Conservation (phyloP, 208 protist species). For the Acanthamoeba royreba region DNA sequence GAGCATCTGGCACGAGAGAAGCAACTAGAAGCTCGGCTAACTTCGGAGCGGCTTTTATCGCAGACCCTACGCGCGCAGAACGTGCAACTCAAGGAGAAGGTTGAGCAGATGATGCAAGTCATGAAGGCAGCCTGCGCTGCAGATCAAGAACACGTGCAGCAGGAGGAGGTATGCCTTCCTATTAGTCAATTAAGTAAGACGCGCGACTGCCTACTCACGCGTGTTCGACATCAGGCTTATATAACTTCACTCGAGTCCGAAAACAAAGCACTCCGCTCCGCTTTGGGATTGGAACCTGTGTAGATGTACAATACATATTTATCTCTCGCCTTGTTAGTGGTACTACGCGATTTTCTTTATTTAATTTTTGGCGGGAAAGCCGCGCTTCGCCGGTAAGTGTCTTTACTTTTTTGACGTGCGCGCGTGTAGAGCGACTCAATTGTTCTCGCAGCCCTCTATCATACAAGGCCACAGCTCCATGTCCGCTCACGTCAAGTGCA, state of each 20-base stretch:
- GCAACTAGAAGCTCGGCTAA: neutral
- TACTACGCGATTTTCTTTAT: neutral
- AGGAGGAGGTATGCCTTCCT: neutral
- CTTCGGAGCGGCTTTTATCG: neutral
- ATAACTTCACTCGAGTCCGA: neutral
- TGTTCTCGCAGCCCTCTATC: no score
- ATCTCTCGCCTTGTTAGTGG: neutral
- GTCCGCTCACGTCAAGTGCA: constrained; percentile 13
- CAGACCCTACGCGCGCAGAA: neutral
- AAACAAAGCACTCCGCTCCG: neutral
- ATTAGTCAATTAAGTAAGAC: neutral
- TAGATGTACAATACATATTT: no score
- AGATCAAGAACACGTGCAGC: neutral
- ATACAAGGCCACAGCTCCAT: neutral
- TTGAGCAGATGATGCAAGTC: neutral
- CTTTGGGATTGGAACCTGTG: neutral
- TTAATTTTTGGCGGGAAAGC: neutral
- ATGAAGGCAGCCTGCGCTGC: neutral
- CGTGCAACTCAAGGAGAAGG: constrained; percentile 1
- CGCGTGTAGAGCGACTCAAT: neutral
- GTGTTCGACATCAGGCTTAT: neutral
- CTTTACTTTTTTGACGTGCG: neutral
- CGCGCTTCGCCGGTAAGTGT: neutral
- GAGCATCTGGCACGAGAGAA: neutral
- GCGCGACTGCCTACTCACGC: neutral